Conservation (phyloP, 2,329 filamentous ascomycete species). For the Reticulascus tulasneorum region DNA sequence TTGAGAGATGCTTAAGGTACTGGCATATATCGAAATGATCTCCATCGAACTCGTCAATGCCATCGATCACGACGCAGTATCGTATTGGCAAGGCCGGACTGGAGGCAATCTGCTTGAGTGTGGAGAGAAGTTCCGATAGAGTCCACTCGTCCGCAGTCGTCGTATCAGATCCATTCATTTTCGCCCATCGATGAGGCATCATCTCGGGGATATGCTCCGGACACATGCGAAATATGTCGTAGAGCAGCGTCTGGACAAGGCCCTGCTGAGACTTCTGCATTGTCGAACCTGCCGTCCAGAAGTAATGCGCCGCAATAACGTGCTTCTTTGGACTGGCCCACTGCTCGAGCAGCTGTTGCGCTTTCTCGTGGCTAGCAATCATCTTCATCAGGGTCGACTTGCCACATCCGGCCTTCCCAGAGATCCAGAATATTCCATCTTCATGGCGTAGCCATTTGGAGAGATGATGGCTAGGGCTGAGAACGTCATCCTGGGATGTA, state of each 20-base stretch:
- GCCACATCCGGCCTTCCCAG: constrained; percentile 41
- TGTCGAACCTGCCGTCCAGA: constrained; percentile 33
- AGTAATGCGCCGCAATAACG: constrained; percentile 32
- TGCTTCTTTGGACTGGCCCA: constrained; percentile 28
- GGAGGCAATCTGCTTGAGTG: not conserved
- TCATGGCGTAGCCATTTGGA: constrained; percentile 19
- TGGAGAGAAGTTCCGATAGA: not conserved
- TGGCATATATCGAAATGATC: constrained; percentile 22
- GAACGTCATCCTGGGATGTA: too few species aligned
- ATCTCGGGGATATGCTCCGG: not conserved
- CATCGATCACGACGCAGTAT: constrained; percentile 23
- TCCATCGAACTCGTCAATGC: constrained; percentile 29
- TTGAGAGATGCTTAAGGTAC: constrained; percentile 18
- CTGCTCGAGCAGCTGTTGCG: constrained; percentile 19
- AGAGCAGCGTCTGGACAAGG: constrained; percentile 23
- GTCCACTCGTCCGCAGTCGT: not conserved
- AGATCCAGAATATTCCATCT: constrained; percentile 30
- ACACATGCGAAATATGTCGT: constrained; percentile 3
- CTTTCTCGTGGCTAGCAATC: constrained; percentile 23
- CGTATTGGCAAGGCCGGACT: constrained; percentile 1
- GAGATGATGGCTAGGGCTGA: too few species aligned
- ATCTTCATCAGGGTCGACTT: constrained; percentile 45
- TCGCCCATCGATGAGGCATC: not conserved
- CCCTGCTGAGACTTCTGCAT: constrained; percentile 37
- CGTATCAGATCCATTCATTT: not conserved